Base-by-base conservation (phyloP, 108 stramenopile species). In the Nitzschia putrida region DNA sequence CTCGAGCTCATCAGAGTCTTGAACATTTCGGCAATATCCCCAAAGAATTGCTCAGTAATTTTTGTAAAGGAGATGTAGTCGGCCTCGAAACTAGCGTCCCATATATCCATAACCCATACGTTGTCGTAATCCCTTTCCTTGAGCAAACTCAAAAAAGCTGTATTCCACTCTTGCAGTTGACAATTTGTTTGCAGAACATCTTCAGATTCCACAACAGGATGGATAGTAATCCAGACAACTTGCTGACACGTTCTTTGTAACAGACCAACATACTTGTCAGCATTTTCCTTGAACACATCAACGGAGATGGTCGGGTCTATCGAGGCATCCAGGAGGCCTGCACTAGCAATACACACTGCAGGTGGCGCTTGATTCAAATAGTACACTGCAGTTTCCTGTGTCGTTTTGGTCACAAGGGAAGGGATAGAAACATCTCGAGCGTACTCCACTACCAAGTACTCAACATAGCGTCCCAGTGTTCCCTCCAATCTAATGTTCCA, bases 391-490 rank as follows among this genome's bases (percentile, higher is more conserved):
- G 73, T 74, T 59, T 74, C 73, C 58, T 74, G 73, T 21, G 73
- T 74, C 24, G 73, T 74, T 49, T 45, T 55, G 3, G 66, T 50
- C 8, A 67, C 25, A 14, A 18, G 43, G 13, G 66, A 63, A 57
- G 54, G 73, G 13, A 67, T 13, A 1, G 65, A 66, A 14, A 74
- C 73, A 41, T 74, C 73, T 21, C 65, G 29, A 2, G 66, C 57
- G 63, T 67, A 74, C 44, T 74, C 73, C 55, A 74, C 73, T 18
- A 74, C 73, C 37, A 74, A 44, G 24, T 74, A 74, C 37, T 74
- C 73, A 11, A 74, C 57, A 59, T 41, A 74, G 24, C 34, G 18
- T 23, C 24, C 29, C 26, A 13, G 10, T 22, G 42, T 25, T 34
- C 52, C 39, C 10, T 44, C 53, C 66, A 67, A 2, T 22, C 16